A percentile compares a stretch with the other conserved stretches of the same genome.
Conservation (phyloP, 2,329 filamentous ascomycete genomes). For the Thelonectria olida region DNA sequence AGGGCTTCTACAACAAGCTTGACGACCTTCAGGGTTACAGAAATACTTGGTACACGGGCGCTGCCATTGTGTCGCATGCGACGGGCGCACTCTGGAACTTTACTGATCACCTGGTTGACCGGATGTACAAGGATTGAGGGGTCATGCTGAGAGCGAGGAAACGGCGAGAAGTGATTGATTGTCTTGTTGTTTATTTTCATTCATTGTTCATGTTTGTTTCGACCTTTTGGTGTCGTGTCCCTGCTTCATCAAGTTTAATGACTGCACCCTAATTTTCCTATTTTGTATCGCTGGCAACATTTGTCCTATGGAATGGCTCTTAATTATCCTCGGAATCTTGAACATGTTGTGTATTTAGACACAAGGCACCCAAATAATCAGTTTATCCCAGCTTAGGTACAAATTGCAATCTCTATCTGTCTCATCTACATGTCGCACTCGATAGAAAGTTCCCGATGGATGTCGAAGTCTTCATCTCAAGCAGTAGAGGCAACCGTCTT, state of each 20-base stretch:
- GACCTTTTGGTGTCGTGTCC: too few species aligned
- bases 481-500: neutral
- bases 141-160: neutral
- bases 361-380: too few species aligned
- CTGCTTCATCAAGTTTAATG: too few species aligned
- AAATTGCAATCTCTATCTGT: too few species aligned
- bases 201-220: neutral
- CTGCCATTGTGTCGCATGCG: conserved; percentile 27
- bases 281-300: too few species aligned
- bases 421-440: too few species aligned
- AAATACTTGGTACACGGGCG: conserved; percentile 32
- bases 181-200: neutral
- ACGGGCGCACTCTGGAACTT: conserved; percentile 33
- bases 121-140: conserved; percentile 15
- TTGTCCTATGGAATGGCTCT: too few species aligned
- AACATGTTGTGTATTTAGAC: too few species aligned
- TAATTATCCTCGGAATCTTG: too few species aligned
- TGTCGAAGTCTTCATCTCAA: neutral
- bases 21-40: conserved; percentile 27
- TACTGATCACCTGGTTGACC: conserved; percentile 28
- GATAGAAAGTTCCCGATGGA: too few species aligned
- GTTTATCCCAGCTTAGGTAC: too few species aligned
- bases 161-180: neutral
- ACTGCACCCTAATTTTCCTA: too few species aligned
- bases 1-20: conserved; percentile 26